Evolutionary conservation across 2,329 filamentous ascomycete genomes (phyloP), one percentile per base, ranked within the genome.

Genomic region (Phialocephala subalpina): DNA sequence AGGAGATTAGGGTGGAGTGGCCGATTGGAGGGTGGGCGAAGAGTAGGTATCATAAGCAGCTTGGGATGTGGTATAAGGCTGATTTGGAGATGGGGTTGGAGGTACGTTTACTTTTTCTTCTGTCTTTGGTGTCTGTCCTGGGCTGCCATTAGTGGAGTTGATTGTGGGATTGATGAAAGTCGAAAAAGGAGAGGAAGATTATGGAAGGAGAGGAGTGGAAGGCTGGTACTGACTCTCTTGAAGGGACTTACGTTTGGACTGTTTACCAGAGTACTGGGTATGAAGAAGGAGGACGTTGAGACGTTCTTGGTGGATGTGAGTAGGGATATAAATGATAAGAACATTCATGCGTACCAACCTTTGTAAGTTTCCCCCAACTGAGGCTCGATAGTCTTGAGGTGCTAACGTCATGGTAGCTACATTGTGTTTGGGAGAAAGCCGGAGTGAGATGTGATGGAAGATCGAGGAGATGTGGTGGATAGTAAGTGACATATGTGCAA

Each of bases 21-120:
- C 81, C 81, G 0, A 73, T 82, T 38, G 79, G 79, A 2, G 75
- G 77, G n/a, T 83, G 81, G 81, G 75, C 75, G 40, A 73, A 68
- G 8, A 78, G 80, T 64, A 67, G 70, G 27, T 74, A 73, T 62
- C 64, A 79, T 55, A 81, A 81, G 69, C 53, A 22, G 18, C n/a
- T 68, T 25, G 77, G 76, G 7, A 65, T 65, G 14, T 76, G 70
- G 70, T 74, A 73, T 60, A 62, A 70, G 1, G 58, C 63, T 35
- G 62, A 71, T 62, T 16, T 70, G 35, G 36, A 66, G 33, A 35
- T 38, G 40, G 64, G 57, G 4, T 27, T 68, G 18, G 49, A 65
- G 49, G 67, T 25, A 33, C 9, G 29, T 9, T 9, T 33, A 5
- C 33, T 16, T 35, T 76, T 53, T 72, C 72, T 33, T 69, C 76